Evolutionary conservation across 108 stramenopile genomes (phyloP), one percentile per base, ranked within the genome.

Genomic region (Thalassiosira profunda): DNA sequence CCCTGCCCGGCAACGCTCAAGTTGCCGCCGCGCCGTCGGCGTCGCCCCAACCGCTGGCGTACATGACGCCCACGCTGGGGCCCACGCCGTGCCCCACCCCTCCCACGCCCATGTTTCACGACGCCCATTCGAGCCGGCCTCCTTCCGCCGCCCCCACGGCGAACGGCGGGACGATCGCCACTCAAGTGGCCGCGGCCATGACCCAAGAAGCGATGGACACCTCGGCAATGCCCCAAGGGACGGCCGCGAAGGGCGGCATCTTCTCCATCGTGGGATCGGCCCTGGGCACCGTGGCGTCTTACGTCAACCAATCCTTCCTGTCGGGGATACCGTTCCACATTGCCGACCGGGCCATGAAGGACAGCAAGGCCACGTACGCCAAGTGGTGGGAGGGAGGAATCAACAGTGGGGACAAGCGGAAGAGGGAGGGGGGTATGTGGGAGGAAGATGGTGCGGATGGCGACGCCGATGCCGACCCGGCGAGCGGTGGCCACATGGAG

Each of bases 331-430:
- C 76, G 2, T 78, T 78, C 56, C 76, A 78, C 20, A 64, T 78
- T 45, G 76, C 76, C 15, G 76, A 78, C 44, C 62, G 76, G 11
- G 76, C 76, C 15, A 64, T 78, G 76, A 70, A 57, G 38, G 76
- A 78, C 35, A 70, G 68, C 33, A 78, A 78, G 63, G 63, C 63
- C 24, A 52, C 63, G 2, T 65, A 78, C 59, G 54, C 76, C 12
- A 78, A 70, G 33, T 78, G 76, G 76, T 78, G 76, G 76, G 76
- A 78, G 31, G 56, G 40, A 10, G 76, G 61, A n/a, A 52, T 70
- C 26, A 57, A 68, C 43, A 47, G 46, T 5, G 11, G 17, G 11
- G 36, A 56, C 9, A 58, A 42, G 7, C 40, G 41, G 18, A 18
- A 30, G 54, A 67, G 66, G 14, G 53, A 52, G 35, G 54, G 54